Percentiles rank a stretch among this genome's conserved stretches.
These are phyloP conservation scores for Fusarium nygamai DNA, from an alignment of 2,329 filamentous ascomycete species.

Conservation along the genomic window DNA sequence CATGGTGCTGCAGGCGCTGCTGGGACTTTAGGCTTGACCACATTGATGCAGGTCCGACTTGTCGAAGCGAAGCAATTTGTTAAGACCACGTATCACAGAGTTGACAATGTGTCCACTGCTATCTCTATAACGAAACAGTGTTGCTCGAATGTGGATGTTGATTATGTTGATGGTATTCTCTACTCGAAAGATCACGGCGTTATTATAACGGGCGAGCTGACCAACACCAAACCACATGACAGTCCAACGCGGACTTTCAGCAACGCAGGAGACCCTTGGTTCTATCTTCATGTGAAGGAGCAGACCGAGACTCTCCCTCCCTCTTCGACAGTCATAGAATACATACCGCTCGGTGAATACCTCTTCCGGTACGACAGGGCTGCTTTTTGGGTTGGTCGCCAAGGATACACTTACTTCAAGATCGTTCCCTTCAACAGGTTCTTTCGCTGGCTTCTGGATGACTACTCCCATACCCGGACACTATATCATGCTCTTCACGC, in stretches of 20 bases:
- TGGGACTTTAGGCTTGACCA: slow-evolving; percentile 70
- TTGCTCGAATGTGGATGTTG: slow-evolving; percentile 34
- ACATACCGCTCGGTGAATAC: slow-evolving; percentile 55
- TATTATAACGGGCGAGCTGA: slow-evolving; percentile 63
- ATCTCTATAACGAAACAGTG: slow-evolving; percentile 51
- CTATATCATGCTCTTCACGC: slow-evolving; percentile 72
- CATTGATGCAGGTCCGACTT: slow-evolving; percentile 67
- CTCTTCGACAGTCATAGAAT: slow-evolving; percentile 16
- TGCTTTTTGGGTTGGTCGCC: slow-evolving; percentile 71
- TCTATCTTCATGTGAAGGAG: slow-evolving; percentile 68
- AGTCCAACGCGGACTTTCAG: slow-evolving; percentile 55
- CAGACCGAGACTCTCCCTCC: not conserved
- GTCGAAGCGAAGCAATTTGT: slow-evolving; percentile 64
- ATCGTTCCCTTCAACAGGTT: slow-evolving; percentile 64
- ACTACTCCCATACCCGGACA: slow-evolving; percentile 68
- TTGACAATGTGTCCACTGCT: slow-evolving; percentile 54
- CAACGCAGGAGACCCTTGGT: slow-evolving; percentile 68
- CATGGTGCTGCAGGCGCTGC: slow-evolving; percentile 67
- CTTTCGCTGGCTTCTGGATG: slow-evolving; percentile 67
- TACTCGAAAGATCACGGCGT: slow-evolving; percentile 59
- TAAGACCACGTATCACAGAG: slow-evolving; percentile 63
- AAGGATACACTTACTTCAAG: slow-evolving; percentile 65
- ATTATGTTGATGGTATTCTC: slow-evolving; percentile 72
- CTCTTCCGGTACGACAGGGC: slow-evolving; percentile 72
- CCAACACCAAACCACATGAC: slow-evolving; percentile 8